Base-by-base conservation (phyloP, 2,329 filamentous ascomycete genomes). In the Colletotrichum sp. region DNA sequence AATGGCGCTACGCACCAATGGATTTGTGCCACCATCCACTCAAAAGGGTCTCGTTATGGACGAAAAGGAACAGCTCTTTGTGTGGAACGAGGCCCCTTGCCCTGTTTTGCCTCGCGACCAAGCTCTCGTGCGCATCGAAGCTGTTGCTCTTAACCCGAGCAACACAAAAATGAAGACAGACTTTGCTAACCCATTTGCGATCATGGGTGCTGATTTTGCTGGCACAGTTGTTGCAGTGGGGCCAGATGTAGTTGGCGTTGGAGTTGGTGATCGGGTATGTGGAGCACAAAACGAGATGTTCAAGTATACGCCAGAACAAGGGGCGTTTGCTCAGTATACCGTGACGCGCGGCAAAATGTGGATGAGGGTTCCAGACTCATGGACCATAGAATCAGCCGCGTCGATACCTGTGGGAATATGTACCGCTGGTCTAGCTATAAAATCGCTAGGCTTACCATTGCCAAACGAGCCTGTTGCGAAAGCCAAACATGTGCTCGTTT, bases 151-250 rank as follows among this genome's bases (percentile, higher is more conserved):
- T 14, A 83, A 83, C 76, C 83, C 79, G 6, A 76, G 68, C 68
- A 81, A 84, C 77, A 78, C 66, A 57, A 83, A 84, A 72, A 83
- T 83, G 80, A 36, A 52, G 24, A 21, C 13, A 16, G 55, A 24
- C 13, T 70, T 70, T 24, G 57, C 57, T 21, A 52, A 7, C 3
- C 57, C 68, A 24, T 61, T 32, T 24, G 68, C 57, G 6, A 74
- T 79, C 57, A 67, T 66, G 67, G 83, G 83, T 21, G 78, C 78
- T 66, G 83, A 85, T 72, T 83, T 82, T 57, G 77, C 81, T 9
- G 83, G 83, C 12, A 73, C 68, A 7, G 68, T 70, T 3, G n/a
- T 70, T n/a, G 57, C 68, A 24, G 55, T 70, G 7, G 68, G 68
- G 2, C 13, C 71, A 8, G 80, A 84, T n/a, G 79, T 78, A 5